phyloP scores from a whole-genome alignment of 2,329 filamentous ascomycete species.

The Curvularia spicifera region DNA sequence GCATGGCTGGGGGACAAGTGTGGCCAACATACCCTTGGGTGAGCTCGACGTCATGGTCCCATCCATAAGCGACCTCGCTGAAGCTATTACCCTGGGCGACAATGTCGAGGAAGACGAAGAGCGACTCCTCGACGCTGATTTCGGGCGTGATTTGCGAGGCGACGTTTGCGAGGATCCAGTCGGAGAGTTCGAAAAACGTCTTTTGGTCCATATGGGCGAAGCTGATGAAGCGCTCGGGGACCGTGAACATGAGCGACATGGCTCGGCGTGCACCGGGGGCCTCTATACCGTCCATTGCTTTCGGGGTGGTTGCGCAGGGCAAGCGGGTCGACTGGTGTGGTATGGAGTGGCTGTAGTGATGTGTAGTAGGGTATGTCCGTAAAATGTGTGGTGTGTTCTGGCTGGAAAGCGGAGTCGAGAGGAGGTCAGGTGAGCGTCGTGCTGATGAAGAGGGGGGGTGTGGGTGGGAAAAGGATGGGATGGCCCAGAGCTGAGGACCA shows the following conservation, averaged over 20 bases:
- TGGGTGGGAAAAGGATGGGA: constrained; percentile 4
- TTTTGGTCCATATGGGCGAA: constrained; percentile 49
- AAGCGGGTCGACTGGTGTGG: not conserved
- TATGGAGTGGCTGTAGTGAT: not conserved
- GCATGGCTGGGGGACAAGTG: not conserved
- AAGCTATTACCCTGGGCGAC: constrained; percentile 48
- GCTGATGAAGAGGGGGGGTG: constrained; percentile 1
- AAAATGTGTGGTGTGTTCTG: not conserved
- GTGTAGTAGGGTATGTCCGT: not conserved
- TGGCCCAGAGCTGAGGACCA: constrained; percentile 5
- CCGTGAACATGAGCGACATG: constrained; percentile 42
- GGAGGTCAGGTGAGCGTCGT: constrained; percentile 14
- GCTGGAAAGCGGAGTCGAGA: constrained; percentile 18
- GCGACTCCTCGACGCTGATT: constrained; percentile 47
- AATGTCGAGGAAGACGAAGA: constrained; percentile 49
- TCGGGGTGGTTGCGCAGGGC: too few species aligned
- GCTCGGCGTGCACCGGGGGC: constrained; percentile 40
- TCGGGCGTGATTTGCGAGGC: constrained; percentile 37
- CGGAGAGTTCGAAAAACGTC: constrained; percentile 48
- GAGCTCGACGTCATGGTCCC: constrained; percentile 46
- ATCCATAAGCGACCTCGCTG: constrained; percentile 39
- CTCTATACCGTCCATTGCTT: constrained; percentile 25
- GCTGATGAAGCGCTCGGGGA: constrained; percentile 47
- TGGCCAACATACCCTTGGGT: constrained; percentile 41
- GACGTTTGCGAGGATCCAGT: constrained; percentile 47